A percentile compares a stretch with the other conserved stretches of the same genome.
These are phyloP conservation scores for Carex scoparia DNA, from an alignment of 176 grass and related monocot species.

Conservation along the genomic window DNA sequence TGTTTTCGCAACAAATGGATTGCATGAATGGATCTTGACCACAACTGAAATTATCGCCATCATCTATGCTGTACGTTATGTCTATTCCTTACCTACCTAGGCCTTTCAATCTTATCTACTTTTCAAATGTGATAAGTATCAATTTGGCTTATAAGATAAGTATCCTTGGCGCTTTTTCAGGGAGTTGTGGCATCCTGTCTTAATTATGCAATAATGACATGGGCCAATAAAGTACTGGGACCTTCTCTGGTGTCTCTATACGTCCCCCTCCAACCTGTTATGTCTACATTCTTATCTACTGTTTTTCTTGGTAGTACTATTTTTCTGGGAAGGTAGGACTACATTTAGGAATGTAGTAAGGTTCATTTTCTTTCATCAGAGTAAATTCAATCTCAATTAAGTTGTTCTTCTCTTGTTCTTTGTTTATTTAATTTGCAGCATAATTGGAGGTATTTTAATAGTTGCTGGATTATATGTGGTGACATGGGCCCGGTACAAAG, in stretches of 20 bases:
- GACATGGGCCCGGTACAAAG: constrained; percentile 72
- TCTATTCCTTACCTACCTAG: background rate
- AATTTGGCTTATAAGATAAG: background rate
- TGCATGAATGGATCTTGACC: constrained; percentile 76
- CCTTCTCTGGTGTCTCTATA: constrained; percentile 84
- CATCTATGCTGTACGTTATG: constrained; percentile 69
- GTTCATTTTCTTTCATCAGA: background rate
- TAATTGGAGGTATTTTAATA: constrained; percentile 69
- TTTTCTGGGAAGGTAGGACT: constrained; percentile 81
- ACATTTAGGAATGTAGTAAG: constrained; percentile 19
- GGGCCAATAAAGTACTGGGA: constrained; percentile 90
- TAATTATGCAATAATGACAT: constrained; percentile 91
- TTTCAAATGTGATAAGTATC: background rate
- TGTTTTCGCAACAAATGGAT: constrained; percentile 45
- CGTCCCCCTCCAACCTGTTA: constrained; percentile 81
- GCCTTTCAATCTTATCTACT: background rate
- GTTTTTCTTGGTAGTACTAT: constrained; percentile 81
- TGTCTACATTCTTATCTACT: constrained; percentile 76
- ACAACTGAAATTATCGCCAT: constrained; percentile 58
- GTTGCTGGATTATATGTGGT: constrained; percentile 80
- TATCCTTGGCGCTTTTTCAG: constrained; percentile 20
- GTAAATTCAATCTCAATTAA: background rate
- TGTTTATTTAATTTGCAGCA: constrained; percentile 30
- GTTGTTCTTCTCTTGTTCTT: constrained; percentile 4
- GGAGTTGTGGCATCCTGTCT: constrained; percentile 79